A percentile compares a stretch with the other conserved stretches of the same genome.
Evolutionary conservation across 805 yeast species (phyloP).

Genomic region (Candida boleticola): DNA sequence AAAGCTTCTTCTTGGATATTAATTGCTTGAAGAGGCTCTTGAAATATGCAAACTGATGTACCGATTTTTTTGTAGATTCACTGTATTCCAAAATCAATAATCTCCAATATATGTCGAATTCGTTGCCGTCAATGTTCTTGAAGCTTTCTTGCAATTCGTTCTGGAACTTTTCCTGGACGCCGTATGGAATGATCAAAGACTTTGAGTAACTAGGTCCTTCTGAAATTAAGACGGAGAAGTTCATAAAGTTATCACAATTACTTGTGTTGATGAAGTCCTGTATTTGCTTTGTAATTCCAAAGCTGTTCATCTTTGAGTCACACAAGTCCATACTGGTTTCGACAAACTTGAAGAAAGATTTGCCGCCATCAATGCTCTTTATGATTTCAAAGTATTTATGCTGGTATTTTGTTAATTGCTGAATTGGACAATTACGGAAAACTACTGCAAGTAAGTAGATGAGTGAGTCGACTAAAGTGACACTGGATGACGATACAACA

Average conservation of each 20-base stretch:
- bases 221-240: conserved; percentile 7
- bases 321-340: conserved; percentile 44
- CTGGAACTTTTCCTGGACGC: conserved; percentile 19
- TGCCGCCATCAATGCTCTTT: conserved; percentile 28
- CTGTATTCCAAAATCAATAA: conserved; percentile 40
- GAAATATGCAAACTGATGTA: conserved; percentile 12
- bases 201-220: conserved; percentile 3
- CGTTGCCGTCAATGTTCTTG: conserved; percentile 8
- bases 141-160: conserved; percentile 9
- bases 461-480: conserved; percentile 24
- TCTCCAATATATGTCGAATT: conserved; percentile 54
- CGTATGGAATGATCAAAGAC: conserved; percentile 24
- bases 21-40: conserved; percentile 13
- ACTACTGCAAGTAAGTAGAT: conserved; percentile 48
- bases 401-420: conserved; percentile 47
- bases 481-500: conserved; percentile 8
- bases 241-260: conserved; percentile 12
- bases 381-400: conserved; percentile 41
- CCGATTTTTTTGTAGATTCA: conserved; percentile 21
- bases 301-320: conserved; percentile 44
- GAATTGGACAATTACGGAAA: conserved; percentile 54
- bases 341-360: conserved; percentile 44
- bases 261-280: conserved; percentile 46
- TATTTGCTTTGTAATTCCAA: conserved; percentile 42
- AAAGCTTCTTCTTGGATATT: conserved; percentile 5